phyloP scores from a whole-genome alignment of 306 rosid genomes.

The Prunus mira region DNA sequence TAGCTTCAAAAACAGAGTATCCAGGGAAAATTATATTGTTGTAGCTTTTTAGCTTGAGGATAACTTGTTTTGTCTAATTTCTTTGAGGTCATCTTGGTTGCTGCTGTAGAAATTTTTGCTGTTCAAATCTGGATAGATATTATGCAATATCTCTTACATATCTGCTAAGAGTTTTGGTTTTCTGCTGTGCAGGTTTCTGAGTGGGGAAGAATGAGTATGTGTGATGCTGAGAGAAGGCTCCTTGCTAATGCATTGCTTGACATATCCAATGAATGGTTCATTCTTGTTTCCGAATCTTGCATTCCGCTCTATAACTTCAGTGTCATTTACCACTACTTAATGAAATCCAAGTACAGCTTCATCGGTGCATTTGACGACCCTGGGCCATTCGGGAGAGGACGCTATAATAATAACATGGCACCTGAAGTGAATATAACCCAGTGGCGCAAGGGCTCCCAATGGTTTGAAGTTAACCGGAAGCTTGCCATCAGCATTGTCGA shows the following conservation, averaged over 20 bases:
- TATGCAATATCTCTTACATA: neutral
- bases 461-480: conserved; percentile 85
- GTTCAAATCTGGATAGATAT: neutral
- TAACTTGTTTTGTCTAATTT: neutral
- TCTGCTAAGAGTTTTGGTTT: neutral
- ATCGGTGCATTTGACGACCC: conserved; percentile 79
- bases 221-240: conserved; percentile 94
- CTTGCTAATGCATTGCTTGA: conserved; percentile 91
- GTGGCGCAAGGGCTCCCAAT: conserved; percentile 98
- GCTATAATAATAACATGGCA: conserved; percentile 65
- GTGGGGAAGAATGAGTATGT: conserved; percentile 98
- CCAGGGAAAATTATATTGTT: neutral
- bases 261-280: conserved; percentile 75
- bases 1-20: neutral
- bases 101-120: neutral
- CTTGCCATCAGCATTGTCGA: conserved; percentile 64
- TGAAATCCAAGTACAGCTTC: conserved; percentile 68
- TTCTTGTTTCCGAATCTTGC: conserved; percentile 92
- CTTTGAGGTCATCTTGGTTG: neutral
- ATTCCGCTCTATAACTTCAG: conserved; percentile 76
- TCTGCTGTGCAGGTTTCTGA: conserved; percentile 59
- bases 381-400: conserved; percentile 87
- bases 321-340: conserved; percentile 48
- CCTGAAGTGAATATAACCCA: conserved; percentile 64
- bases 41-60: neutral